Evolutionary conservation across 2,329 filamentous ascomycete species (phyloP).

Genomic region (Paraconiothyrium brasiliense): DNA sequence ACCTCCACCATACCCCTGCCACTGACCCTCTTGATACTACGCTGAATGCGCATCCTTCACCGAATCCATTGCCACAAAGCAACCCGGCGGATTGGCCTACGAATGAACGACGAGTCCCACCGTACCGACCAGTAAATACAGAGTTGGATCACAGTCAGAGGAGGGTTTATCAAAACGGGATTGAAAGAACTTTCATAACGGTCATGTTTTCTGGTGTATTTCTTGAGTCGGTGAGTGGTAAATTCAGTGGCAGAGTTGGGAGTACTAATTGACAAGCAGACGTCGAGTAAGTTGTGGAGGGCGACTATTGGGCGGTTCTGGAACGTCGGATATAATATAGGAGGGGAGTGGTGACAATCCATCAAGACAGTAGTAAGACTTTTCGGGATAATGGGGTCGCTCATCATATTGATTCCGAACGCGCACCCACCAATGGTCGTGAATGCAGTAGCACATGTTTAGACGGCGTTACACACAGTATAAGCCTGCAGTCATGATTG

Average conservation of each 20-base stretch:
- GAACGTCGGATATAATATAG: constrained; percentile 61
- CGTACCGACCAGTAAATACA: constrained; percentile 58
- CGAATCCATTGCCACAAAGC: constrained; percentile 24
- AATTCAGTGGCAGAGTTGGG: neutral
- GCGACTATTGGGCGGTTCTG: constrained; percentile 60
- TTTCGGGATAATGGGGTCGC: neutral
- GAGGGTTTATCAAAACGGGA: constrained; percentile 55
- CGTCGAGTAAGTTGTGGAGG: constrained; percentile 59
- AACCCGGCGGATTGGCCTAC: constrained; percentile 56
- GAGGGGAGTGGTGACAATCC: constrained; percentile 59
- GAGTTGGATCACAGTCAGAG: constrained; percentile 54
- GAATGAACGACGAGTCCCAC: constrained; percentile 58
- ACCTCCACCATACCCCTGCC: constrained; percentile 54
- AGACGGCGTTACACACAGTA: too few species aligned
- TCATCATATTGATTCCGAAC: neutral
- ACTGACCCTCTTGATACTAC: constrained; percentile 33
- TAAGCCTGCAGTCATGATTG: neutral
- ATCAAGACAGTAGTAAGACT: neutral
- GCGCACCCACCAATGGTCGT: too few species aligned
- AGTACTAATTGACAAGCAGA: constrained; percentile 34
- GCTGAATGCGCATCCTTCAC: constrained; percentile 40
- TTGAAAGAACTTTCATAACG: constrained; percentile 59
- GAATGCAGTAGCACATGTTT: too few species aligned
- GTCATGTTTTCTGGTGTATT: constrained; percentile 62
- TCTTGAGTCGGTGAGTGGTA: constrained; percentile 54